A percentile compares a stretch with the other conserved stretches of the same genome.
phyloP scores from a whole-genome alignment of 345 rosid species.

The Nasturtium officinale region DNA sequence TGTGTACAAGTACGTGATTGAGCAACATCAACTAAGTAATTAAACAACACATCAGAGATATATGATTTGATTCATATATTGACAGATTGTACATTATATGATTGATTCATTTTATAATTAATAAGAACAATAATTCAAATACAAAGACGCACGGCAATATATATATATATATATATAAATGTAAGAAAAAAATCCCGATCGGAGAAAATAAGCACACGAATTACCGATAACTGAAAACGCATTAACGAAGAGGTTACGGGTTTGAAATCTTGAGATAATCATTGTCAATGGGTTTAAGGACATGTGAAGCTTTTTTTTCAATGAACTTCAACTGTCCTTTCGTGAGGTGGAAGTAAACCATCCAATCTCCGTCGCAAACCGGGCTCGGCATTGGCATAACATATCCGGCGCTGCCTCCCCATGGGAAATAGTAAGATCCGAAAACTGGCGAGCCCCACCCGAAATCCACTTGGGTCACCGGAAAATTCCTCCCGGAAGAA shows the following conservation, averaged over 20 bases:
- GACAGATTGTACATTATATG: conserved; percentile 13
- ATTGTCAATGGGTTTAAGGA: conserved; percentile 49
- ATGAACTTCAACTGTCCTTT: conserved; percentile 48
- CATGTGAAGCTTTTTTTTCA: conserved; percentile 46
- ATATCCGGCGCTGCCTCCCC: conserved; percentile 57
- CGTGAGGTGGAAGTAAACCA: conserved; percentile 54
- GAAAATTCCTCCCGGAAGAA: conserved; percentile 72
- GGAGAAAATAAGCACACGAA: conserved; percentile 4
- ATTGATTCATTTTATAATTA: background rate
- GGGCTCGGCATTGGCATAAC: conserved; percentile 70
- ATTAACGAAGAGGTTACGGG: background rate
- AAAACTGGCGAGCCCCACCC: conserved; percentile 60
- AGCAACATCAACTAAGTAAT: conserved; percentile 2
- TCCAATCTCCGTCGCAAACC: conserved; percentile 49
- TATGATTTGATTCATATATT: conserved; percentile 11
- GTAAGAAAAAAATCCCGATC: too few relatives aligned
- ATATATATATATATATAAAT: too few relatives aligned
- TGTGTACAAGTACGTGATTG: conserved; percentile 2
- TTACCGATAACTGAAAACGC: background rate
- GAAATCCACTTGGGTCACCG: conserved; percentile 50
- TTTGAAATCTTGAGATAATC: conserved; percentile 43
- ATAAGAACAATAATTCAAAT: conserved; percentile 2
- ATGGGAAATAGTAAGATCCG: conserved; percentile 58
- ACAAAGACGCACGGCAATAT: conserved; percentile 18
- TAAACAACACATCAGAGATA: conserved; percentile 1